Conservation (phyloP, 1,139 yeast genomes). For the Yamadazyma mexicana region DNA sequence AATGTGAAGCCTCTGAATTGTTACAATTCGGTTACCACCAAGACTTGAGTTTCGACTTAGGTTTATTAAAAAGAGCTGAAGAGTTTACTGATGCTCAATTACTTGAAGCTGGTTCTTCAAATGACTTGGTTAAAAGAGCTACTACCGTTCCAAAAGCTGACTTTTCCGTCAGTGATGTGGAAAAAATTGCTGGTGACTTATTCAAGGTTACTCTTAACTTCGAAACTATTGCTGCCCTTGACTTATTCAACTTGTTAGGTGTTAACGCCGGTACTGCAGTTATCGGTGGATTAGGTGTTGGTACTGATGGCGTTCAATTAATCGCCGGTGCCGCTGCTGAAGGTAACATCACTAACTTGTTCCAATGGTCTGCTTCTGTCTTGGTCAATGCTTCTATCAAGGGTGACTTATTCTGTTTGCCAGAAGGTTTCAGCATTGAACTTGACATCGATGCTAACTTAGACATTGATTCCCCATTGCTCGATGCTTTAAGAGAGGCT, state of each 20-base stretch:
- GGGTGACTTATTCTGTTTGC: slow-evolving; percentile 29
- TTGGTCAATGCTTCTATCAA: slow-evolving; percentile 21
- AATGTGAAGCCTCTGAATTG: slow-evolving; percentile 12
- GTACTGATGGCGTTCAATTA: slow-evolving; percentile 13
- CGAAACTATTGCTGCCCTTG: slow-evolving; percentile 22
- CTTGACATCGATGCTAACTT: slow-evolving; percentile 20
- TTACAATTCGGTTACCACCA: slow-evolving; percentile 13
- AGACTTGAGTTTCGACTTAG: slow-evolving; percentile 11
- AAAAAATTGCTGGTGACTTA: slow-evolving; percentile 23
- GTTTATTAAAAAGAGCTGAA: slow-evolving; percentile 16
- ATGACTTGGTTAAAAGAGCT: slow-evolving; percentile 13
- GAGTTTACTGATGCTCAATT: no score
- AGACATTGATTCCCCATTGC: slow-evolving; percentile 17
- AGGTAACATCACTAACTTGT: slow-evolving; percentile 24
- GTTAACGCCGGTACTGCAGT: slow-evolving; percentile 20
- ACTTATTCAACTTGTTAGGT: slow-evolving; percentile 24
- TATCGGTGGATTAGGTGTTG: slow-evolving; percentile 20
- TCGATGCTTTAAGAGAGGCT: slow-evolving; percentile 17
- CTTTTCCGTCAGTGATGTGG: slow-evolving; percentile 27
- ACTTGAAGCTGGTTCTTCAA: slow-evolving; percentile 1
- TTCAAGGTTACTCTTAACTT: slow-evolving; percentile 29
- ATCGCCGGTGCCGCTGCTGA: slow-evolving; percentile 19
- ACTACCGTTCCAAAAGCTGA: slow-evolving; percentile 27
- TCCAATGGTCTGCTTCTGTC: slow-evolving; percentile 28
- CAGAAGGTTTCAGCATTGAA: slow-evolving; percentile 26